These are phyloP conservation scores for Russula griseocarnosa DNA, from an alignment of 768 basidiomycete genomes.

Conservation along the genomic window DNA sequence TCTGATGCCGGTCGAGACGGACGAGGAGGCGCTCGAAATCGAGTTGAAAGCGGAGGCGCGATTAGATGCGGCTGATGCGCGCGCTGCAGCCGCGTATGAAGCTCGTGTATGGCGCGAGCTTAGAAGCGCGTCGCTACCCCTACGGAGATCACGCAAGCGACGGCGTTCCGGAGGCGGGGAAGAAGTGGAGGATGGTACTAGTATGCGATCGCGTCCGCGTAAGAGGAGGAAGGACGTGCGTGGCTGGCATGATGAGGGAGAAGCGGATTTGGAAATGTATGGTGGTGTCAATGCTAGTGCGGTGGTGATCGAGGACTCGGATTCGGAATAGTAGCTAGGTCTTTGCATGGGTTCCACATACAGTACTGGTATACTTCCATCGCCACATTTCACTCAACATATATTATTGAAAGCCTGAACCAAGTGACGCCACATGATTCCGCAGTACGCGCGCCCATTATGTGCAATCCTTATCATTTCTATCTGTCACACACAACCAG, in stretches of 20 bases:
- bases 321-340: not conserved
- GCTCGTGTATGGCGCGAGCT: conserved; percentile 39
- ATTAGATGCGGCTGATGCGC: conserved; percentile 40
- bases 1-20: conserved; percentile 35
- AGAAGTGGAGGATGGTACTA: not conserved
- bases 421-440: too few species aligned
- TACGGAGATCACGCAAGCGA: not conserved
- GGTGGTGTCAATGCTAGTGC: conserved; percentile 4
- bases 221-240: conserved; percentile 14
- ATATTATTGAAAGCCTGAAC: too few species aligned
- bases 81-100: conserved; percentile 39
- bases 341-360: too few species aligned
- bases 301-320: conserved; percentile 21
- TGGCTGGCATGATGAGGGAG: not conserved
- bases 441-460: too few species aligned
- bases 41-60: conserved; percentile 45
- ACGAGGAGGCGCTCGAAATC: conserved; percentile 37
- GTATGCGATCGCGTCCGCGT: not conserved
- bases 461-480: too few species aligned
- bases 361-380: too few species aligned
- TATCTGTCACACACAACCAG: too few species aligned
- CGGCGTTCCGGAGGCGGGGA: not conserved
- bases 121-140: not conserved
- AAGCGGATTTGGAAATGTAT: not conserved
- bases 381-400: too few species aligned